A percentile compares a stretch with the other conserved stretches of the same genome.
These are phyloP conservation scores for Haplosporangium sp. DNA, from an alignment of 371 early-diverging fungal genomes.

Conservation along the genomic window DNA sequence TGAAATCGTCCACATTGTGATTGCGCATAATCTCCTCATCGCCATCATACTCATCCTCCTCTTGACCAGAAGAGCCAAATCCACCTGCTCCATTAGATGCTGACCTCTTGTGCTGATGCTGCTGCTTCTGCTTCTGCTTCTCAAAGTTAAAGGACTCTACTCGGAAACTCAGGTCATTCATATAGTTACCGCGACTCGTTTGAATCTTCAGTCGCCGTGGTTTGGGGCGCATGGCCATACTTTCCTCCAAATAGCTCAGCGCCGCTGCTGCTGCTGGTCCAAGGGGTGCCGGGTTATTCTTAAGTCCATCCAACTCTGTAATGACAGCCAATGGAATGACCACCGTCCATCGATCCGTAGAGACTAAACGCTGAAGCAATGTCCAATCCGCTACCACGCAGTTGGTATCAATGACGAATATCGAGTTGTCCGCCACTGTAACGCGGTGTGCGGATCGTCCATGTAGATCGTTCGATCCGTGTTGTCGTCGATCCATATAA, in stretches of 20 bases:
- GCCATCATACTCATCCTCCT: conserved; percentile 33
- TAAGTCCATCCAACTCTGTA: conserved; percentile 74
- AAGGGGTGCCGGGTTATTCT: conserved; percentile 65
- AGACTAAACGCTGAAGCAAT: conserved; percentile 62
- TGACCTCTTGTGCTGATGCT: conserved; percentile 17
- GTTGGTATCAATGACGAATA: conserved; percentile 74
- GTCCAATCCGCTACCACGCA: conserved; percentile 73
- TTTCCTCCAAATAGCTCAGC: conserved; percentile 62
- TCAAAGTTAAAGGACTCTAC: conserved; percentile 72
- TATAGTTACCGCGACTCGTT: conserved; percentile 74
- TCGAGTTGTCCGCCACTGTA: conserved; percentile 62
- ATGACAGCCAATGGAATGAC: conserved; percentile 73
- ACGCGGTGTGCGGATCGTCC: conserved; percentile 13
- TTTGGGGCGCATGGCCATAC: conserved; percentile 49
- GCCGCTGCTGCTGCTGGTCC: conserved; percentile 67
- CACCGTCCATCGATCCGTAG: conserved; percentile 66
- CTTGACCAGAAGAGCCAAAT: conserved; percentile 13
- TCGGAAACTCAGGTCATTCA: conserved; percentile 71
- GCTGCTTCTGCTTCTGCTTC: conserved; percentile 21
- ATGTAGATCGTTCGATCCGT: conserved; percentile 42
- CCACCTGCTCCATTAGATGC: conserved; percentile 14
- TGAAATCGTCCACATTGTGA: conserved; percentile 74
- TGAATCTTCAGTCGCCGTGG: conserved; percentile 61
- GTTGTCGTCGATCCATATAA: conserved; percentile 19
- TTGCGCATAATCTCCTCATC: conserved; percentile 66